These are phyloP conservation scores for Pythium grandisporangium DNA, from an alignment of 352 stramenopile species.

Conservation along the genomic window DNA sequence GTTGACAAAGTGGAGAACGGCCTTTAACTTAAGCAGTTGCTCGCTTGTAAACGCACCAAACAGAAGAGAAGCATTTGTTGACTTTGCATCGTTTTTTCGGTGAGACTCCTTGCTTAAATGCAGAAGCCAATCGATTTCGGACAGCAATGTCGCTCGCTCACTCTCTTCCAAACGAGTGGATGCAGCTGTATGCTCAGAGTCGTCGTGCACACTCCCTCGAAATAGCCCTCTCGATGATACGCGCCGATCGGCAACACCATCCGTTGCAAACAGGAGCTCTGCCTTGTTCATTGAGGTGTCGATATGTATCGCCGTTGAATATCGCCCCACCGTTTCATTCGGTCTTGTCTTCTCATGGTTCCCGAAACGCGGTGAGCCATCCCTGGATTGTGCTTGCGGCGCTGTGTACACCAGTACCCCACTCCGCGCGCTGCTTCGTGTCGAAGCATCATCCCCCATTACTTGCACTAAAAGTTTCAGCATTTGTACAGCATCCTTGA, in stretches of 20 bases:
- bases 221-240: no score
- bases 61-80: conserved; percentile 48
- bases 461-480: conserved; percentile 71
- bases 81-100: conserved; percentile 3
- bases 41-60: conserved; percentile 61
- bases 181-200: not conserved
- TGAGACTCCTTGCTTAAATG: not conserved
- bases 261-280: conserved; percentile 71
- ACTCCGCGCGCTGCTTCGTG: conserved; percentile 40
- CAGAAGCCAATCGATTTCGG: conserved; percentile 13
- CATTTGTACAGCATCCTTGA: conserved; percentile 80
- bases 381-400: conserved; percentile 7
- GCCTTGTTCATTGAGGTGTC: conserved; percentile 57
- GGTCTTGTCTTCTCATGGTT: no score
- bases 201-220: not conserved
- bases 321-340: conserved; percentile 67
- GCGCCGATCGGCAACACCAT: no score
- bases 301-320: conserved; percentile 56
- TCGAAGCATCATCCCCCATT: conserved; percentile 51
- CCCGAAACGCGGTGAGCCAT: no score
- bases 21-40: conserved; percentile 64
- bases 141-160: conserved; percentile 12
- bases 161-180: conserved; percentile 5
- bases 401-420: conserved; percentile 48
- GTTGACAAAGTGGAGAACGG: conserved; percentile 55